phyloP scores from a whole-genome alignment of 225 moss, liverwort and hornwort species.

The Neckera pumila region DNA sequence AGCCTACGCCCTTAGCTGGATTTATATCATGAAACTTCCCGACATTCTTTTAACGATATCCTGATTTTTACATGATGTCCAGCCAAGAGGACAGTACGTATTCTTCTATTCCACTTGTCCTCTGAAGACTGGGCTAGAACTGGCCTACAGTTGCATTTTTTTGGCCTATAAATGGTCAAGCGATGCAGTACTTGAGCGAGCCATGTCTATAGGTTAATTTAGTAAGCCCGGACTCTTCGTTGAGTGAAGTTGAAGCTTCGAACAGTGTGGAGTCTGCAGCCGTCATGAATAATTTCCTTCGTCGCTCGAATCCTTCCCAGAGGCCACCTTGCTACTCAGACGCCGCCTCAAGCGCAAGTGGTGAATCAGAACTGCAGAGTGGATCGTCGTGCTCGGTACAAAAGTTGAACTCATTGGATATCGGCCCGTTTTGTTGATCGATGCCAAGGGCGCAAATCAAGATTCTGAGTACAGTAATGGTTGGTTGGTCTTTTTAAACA shows the following conservation, averaged over 20 bases:
- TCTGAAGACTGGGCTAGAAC: neutral
- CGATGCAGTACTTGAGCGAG: neutral
- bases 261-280: neutral
- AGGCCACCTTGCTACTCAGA: neutral
- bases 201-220: neutral
- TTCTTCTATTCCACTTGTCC: neutral
- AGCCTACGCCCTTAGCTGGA: constrained; percentile 14
- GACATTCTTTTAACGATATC: neutral
- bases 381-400: neutral
- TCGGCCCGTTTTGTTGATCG: neutral
- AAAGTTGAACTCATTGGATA: neutral
- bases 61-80: neutral
- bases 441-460: neutral
- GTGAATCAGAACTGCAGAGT: neutral
- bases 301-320: too few relatives aligned
- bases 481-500: neutral
- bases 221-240: neutral
- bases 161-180: neutral
- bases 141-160: neutral
- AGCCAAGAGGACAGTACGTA: neutral
- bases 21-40: constrained; percentile 2
- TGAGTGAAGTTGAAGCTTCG: neutral
- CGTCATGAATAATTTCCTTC: too few relatives aligned
- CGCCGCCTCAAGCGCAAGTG: neutral
- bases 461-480: neutral